phyloP scores from a whole-genome alignment of 441 rosid species.

The Adansonia madagascariensis region DNA sequence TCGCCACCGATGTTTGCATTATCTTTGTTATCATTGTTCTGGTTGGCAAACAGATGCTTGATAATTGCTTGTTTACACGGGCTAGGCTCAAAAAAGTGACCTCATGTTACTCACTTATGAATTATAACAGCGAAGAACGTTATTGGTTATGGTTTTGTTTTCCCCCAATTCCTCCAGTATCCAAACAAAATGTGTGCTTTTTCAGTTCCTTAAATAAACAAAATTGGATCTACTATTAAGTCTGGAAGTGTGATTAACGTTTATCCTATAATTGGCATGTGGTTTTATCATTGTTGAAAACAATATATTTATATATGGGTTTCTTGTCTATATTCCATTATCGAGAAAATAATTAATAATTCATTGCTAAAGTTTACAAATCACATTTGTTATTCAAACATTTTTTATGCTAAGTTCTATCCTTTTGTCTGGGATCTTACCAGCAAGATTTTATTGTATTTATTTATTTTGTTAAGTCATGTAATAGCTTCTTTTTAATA shows the following conservation, averaged over 20 bases:
- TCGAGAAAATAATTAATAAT: not conserved
- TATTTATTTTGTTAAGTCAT: not conserved
- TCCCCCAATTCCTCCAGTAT: not conserved
- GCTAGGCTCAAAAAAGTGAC: too few species aligned
- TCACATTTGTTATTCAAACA: not conserved
- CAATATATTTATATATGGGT: not conserved
- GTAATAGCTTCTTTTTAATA: too few species aligned
- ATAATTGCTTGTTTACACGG: too few species aligned
- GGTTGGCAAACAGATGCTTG: too few species aligned
- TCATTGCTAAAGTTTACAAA: not conserved
- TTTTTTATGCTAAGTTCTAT: not conserved
- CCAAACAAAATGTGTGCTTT: too few species aligned
- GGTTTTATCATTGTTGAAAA: too few species aligned
- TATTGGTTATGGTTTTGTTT: not conserved
- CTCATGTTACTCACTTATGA: not conserved
- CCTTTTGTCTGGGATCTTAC: not conserved
- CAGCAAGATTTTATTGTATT: not conserved
- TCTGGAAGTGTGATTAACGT: too few species aligned
- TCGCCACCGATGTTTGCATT: too few species aligned
- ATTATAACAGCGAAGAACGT: too few species aligned
- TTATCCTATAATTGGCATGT: not conserved
- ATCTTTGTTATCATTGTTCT: too few species aligned
- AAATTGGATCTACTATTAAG: too few species aligned
- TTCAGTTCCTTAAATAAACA: too few species aligned
- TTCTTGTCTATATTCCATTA: slow-evolving; percentile 13